Base-by-base conservation (phyloP, 2,329 filamentous ascomycete species). In the Mycosphaerella sp. region DNA sequence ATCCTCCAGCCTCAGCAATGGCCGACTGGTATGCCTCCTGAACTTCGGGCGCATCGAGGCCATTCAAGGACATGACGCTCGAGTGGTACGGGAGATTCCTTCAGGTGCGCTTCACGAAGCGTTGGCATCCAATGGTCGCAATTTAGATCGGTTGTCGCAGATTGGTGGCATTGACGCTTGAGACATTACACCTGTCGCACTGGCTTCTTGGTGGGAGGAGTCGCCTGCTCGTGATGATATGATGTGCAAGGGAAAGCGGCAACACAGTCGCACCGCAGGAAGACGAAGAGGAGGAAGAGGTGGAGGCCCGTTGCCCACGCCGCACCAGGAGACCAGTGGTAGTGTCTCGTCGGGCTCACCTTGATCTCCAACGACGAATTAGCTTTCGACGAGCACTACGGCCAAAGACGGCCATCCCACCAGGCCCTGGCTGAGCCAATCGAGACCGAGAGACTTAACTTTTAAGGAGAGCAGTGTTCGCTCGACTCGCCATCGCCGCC, bases 61-160 rank as follows among this genome's bases (percentile, higher is more conserved):
- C 93, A 82, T 95, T 95, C 72, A 97, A 79, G 77, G 91, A 96
- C 91, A 97, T 97, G 49, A 50, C 53, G 48, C 44, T 25, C 49
- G 56, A 51, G 57, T 51, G 52, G 30, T 32, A 41, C 50, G 46
- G 44, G 49, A 48, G 13, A 43, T 36, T 25, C 34, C n/a, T 44
- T 42, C 35, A 44, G 40, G 17, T 42, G 42, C 46, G 43, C 37
- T 30, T 10, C 6, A 52, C 27, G 41, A 44, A 34, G 32, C 32
- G 40, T 40, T 37, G 40, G 27, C 28, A 36, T 47, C 45, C 49
- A 50, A 45, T 40, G 28, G 32, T 18, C 28, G 17, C 40, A 42
- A 40, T 40, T 40, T 25, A 45, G 17, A 37, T 18, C 30, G 39
- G 40, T 34, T 42, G 50, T 58, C 37, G 53, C 51, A 32, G 41